These are phyloP conservation scores for Coemansia sp. DNA, from an alignment of 192 early-diverging fungal species.

Conservation along the genomic window DNA sequence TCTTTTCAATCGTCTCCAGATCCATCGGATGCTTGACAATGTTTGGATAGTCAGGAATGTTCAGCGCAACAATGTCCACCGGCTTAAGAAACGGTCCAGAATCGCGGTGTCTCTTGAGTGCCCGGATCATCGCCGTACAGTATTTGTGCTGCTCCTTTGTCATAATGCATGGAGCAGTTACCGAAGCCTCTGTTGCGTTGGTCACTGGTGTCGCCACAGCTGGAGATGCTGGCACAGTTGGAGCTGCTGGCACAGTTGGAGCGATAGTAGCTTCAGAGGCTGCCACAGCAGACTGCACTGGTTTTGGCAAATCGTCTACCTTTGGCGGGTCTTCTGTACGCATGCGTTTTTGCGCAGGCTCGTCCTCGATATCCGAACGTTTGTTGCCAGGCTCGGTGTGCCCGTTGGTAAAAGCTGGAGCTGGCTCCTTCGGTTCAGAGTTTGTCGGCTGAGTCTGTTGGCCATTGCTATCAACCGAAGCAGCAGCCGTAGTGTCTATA, in stretches of 20 bases:
- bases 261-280: not conserved
- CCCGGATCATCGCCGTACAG: slow-evolving; percentile 69
- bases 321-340: slow-evolving; percentile 17
- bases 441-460: not conserved
- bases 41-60: slow-evolving; percentile 75
- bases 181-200: no score
- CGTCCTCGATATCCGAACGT: slow-evolving; percentile 5
- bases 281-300: not conserved
- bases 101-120: slow-evolving; percentile 78
- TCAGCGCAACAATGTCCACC: slow-evolving; percentile 73
- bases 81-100: slow-evolving; percentile 83
- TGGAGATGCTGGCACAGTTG: not conserved
- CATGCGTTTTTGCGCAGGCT: slow-evolving; percentile 37
- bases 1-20: slow-evolving; percentile 70
- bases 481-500: not conserved
- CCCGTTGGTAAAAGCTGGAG: slow-evolving; percentile 15
- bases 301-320: not conserved
- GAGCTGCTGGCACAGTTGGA: not conserved
- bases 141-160: slow-evolving; percentile 84
- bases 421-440: not conserved
- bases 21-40: slow-evolving; percentile 81
- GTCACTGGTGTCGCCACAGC: not conserved
- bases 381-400: not conserved
- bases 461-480: not conserved
- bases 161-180: slow-evolving; percentile 44